These are phyloP conservation scores for Emmonsiellopsis sp. DNA, from an alignment of 2,329 filamentous ascomycete genomes.

Conservation along the genomic window DNA sequence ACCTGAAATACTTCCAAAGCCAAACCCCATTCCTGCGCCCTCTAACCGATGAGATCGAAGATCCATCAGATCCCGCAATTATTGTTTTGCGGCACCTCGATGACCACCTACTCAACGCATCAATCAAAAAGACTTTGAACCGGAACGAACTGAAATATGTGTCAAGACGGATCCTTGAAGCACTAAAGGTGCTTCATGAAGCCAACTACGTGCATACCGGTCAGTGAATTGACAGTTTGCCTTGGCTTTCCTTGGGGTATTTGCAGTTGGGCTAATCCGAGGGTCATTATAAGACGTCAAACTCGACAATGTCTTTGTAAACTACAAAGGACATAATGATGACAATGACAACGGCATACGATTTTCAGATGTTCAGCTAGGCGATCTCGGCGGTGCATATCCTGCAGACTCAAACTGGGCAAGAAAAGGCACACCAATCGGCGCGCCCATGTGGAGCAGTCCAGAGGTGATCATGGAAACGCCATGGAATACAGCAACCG, in stretches of 20 bases:
- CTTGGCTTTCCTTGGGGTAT: not conserved
- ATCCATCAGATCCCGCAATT: too few species aligned
- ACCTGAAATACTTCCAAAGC: constrained; percentile 19
- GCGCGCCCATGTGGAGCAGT: constrained; percentile 13
- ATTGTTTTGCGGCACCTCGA: too few species aligned
- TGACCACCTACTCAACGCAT: not conserved
- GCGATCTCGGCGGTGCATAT: constrained; percentile 13
- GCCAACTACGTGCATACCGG: constrained; percentile 11
- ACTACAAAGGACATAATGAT: constrained; percentile 7
- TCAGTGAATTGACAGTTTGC: not conserved
- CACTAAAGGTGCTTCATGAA: constrained; percentile 7
- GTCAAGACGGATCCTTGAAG: constrained; percentile 9
- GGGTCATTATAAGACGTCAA: constrained; percentile 12
- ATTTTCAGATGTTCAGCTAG: constrained; percentile 15
- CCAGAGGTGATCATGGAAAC: constrained; percentile 15
- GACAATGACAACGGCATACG: constrained; percentile 4
- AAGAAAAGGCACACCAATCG: constrained; percentile 10
- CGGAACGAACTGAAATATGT: constrained; percentile 8
- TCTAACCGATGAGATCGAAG: too few species aligned
- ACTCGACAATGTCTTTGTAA: constrained; percentile 14
- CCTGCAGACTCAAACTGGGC: constrained; percentile 9
- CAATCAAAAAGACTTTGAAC: constrained; percentile 14
- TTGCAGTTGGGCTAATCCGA: not conserved
- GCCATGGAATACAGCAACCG: constrained; percentile 13
- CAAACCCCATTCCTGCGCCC: constrained; percentile 8